Conservation (phyloP, 352 stramenopile species). For the Globisporangium spinosum region DNA sequence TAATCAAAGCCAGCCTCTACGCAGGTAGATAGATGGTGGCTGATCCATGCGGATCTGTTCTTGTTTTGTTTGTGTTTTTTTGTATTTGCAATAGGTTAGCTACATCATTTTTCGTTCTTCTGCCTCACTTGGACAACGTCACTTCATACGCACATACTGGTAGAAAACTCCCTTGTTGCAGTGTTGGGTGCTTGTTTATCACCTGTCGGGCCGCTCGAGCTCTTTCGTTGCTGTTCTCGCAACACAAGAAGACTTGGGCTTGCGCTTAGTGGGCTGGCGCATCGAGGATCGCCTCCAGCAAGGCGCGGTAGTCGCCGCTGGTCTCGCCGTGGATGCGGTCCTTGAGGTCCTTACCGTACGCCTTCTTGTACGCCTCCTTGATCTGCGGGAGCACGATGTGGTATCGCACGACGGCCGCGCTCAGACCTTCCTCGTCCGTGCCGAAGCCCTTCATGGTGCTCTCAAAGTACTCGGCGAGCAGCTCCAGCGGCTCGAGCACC, state of each 20-base stretch:
- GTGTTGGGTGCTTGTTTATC: not conserved
- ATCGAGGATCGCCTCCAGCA: constrained; percentile 62
- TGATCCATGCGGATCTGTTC: too few relatives aligned
- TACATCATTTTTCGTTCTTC: not conserved
- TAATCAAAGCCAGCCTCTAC: too few relatives aligned
- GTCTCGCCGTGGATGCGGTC: constrained; percentile 79
- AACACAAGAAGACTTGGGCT: not conserved
- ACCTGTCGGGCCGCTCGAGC: not conserved
- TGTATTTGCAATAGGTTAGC: constrained; percentile 3
- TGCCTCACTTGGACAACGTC: not conserved
- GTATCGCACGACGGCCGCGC: constrained; percentile 66
- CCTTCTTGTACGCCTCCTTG: constrained; percentile 74
- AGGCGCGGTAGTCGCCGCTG: constrained; percentile 71
- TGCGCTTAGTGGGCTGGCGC: constrained; percentile 19
- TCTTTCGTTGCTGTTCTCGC: not conserved
- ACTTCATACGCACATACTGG: not conserved
- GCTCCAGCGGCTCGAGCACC: constrained; percentile 26
- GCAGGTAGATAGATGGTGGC: too few relatives aligned
- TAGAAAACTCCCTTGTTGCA: not conserved
- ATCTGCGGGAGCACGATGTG: constrained; percentile 71
- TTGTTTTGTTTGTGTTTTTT: not conserved
- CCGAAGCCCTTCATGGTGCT: constrained; percentile 37
- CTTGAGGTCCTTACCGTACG: constrained; percentile 71
- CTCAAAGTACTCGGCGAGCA: constrained; percentile 37
- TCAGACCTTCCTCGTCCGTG: constrained; percentile 53